These are phyloP conservation scores for Globisporangium carolinianum DNA, from an alignment of 352 stramenopile genomes.

Conservation along the genomic window DNA sequence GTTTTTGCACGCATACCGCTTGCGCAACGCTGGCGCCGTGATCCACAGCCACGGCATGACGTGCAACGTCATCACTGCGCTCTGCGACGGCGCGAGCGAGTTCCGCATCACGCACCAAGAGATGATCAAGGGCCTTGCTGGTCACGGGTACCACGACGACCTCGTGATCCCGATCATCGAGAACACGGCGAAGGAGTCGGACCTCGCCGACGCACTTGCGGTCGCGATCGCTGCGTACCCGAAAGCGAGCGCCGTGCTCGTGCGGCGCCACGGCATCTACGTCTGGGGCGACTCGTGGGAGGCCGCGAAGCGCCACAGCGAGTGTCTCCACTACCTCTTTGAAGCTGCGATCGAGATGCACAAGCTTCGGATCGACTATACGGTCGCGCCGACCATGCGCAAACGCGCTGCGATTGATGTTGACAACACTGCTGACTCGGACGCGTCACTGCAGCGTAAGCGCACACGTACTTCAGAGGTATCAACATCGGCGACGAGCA, in stretches of 20 bases:
- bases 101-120: constrained; percentile 94
- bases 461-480: constrained; percentile 18
- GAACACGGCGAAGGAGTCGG: constrained; percentile 91
- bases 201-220: constrained; percentile 87
- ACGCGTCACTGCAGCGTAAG: constrained; percentile 26
- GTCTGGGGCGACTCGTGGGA: constrained; percentile 96
- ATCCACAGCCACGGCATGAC: constrained; percentile 77
- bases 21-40: constrained; percentile 68
- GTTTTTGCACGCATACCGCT: constrained; percentile 90
- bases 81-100: constrained; percentile 77
- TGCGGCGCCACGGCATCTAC: constrained; percentile 94
- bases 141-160: constrained; percentile 89
- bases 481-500: constrained; percentile 9
- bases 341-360: constrained; percentile 88
- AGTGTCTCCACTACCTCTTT: constrained; percentile 97
- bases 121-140: constrained; percentile 96
- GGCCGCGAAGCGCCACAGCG: constrained; percentile 93
- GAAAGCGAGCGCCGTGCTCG: constrained; percentile 88
- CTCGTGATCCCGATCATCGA: constrained; percentile 95
- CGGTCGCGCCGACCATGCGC: constrained; percentile 27
- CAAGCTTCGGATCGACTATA: constrained; percentile 75
- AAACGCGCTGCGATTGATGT: neutral
- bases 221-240: constrained; percentile 85
- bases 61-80: constrained; percentile 86
- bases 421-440: constrained; percentile 28